Evolutionary conservation across 768 basidiomycete species (phyloP).

Genomic region (Rhizopogon roseolus): DNA sequence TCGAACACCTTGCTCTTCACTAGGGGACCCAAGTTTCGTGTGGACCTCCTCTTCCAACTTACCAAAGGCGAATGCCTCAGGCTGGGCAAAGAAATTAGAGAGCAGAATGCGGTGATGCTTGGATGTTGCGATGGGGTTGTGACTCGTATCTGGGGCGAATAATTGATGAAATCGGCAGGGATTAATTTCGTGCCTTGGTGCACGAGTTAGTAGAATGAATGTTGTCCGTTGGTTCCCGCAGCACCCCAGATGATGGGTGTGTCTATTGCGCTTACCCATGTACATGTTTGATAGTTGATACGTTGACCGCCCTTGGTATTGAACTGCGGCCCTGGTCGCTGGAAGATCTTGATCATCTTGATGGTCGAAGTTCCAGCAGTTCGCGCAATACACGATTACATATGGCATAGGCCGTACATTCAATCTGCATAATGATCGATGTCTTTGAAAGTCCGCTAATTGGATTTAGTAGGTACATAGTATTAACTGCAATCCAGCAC

Average conservation of each 20-base stretch:
- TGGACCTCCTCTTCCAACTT: constrained; percentile 89
- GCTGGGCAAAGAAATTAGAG: constrained; percentile 97
- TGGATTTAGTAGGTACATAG: no score
- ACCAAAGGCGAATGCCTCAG: constrained; percentile 95
- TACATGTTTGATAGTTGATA: constrained; percentile 96
- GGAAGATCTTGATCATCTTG: no score
- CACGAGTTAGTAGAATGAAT: constrained; percentile 98
- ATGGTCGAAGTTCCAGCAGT: no score
- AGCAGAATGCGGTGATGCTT: constrained; percentile 97
- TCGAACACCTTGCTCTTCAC: constrained; percentile 98
- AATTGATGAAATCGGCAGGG: constrained; percentile 91
- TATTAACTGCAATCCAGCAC: no score
- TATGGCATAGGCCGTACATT: no score
- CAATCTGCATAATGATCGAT: no score
- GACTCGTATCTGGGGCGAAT: constrained; percentile 81
- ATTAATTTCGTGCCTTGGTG: constrained; percentile 93
- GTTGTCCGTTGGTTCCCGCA: constrained; percentile 96
- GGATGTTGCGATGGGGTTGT: constrained; percentile 82
- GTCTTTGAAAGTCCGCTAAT: no score
- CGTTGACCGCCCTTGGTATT: constrained; percentile 91
- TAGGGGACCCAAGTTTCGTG: constrained; percentile 63
- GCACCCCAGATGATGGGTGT: constrained; percentile 91
- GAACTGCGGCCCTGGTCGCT: no score
- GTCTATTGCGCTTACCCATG: constrained; percentile 48
- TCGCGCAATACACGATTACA: no score